A percentile compares a stretch with the other conserved stretches of the same genome.
Conservation (phyloP, 768 basidiomycete species). For the Lyophyllum atratum region DNA sequence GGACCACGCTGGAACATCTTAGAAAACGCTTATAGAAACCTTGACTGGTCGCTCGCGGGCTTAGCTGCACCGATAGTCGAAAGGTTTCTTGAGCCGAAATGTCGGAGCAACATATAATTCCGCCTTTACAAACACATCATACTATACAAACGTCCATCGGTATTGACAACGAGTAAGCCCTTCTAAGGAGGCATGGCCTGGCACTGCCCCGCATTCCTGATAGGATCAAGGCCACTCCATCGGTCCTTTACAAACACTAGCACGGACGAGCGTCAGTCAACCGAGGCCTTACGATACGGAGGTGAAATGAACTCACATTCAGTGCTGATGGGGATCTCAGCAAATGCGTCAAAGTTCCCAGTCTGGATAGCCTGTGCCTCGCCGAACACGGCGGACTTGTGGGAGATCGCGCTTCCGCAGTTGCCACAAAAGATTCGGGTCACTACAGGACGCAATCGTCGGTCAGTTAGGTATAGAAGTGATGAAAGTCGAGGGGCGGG, state of each 20-base stretch:
- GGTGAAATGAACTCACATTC: conserved; percentile 28
- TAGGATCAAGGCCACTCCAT: conserved; percentile 25
- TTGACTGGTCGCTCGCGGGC: no score
- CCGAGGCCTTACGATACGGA: background rate
- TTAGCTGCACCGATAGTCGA: no score
- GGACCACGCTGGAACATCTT: no score
- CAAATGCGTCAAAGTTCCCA: conserved; percentile 35
- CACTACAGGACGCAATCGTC: conserved; percentile 18
- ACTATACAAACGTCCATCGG: no score
- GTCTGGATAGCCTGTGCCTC: conserved; percentile 39
- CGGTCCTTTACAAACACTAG: conserved; percentile 38
- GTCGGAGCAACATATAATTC: no score
- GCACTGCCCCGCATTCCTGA: conserved; percentile 27
- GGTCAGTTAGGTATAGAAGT: background rate
- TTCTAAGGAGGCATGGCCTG: conserved; percentile 19
- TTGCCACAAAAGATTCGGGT: conserved; percentile 38
- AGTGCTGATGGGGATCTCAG: conserved; percentile 27
- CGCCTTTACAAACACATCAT: background rate
- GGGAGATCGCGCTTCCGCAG: conserved; percentile 39
- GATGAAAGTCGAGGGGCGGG: background rate
- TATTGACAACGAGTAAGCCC: no score
- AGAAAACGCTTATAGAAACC: no score
- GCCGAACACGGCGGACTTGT: conserved; percentile 33
- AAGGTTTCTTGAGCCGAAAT: no score
- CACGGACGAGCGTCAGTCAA: background rate